Conservation (phyloP, 768 basidiomycete species). For the Hygrophoropsis aurantiaca region DNA sequence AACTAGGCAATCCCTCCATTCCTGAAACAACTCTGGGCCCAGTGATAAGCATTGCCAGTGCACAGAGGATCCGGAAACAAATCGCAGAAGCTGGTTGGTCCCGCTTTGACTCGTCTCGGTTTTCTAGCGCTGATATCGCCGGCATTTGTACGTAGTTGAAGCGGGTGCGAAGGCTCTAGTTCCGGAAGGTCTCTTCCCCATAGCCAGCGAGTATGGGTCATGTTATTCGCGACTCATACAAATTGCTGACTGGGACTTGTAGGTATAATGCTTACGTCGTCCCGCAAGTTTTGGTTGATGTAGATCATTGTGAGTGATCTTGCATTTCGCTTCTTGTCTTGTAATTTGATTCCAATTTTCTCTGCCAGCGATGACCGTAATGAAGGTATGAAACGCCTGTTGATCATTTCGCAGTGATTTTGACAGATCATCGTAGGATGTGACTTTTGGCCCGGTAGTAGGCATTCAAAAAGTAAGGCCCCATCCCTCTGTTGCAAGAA, state of each 20-base stretch:
- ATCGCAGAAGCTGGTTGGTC: slow-evolving; percentile 74
- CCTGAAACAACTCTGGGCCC: slow-evolving; percentile 83
- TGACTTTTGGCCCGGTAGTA: slow-evolving; percentile 91
- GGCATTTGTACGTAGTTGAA: slow-evolving; percentile 49
- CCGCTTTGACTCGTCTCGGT: neutral
- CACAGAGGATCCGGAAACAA: slow-evolving; percentile 83
- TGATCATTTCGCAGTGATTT: no score
- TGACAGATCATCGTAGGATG: slow-evolving; percentile 48
- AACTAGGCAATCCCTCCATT: slow-evolving; percentile 82
- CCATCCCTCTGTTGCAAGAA: neutral
- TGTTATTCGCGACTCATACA: neutral
- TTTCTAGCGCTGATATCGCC: neutral
- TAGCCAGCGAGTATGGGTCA: slow-evolving; percentile 62
- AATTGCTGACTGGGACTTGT: neutral
- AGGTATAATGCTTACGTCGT: slow-evolving; percentile 86
- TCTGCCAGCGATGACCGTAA: slow-evolving; percentile 79
- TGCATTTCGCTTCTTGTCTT: slow-evolving; percentile 18
- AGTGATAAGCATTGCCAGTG: slow-evolving; percentile 87
- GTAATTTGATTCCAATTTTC: slow-evolving; percentile 4
- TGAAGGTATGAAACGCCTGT: slow-evolving; percentile 57
- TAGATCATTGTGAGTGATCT: slow-evolving; percentile 86
- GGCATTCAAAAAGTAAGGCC: slow-evolving; percentile 83
- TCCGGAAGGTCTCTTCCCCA: slow-evolving; percentile 62
- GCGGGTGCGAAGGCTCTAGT: slow-evolving; percentile 81
- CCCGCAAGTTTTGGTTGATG: slow-evolving; percentile 88